A percentile compares a stretch with the other conserved stretches of the same genome.
Evolutionary conservation across 176 grass and related monocot species (phyloP).

Genomic region (Thinopyrum elongatum): DNA sequence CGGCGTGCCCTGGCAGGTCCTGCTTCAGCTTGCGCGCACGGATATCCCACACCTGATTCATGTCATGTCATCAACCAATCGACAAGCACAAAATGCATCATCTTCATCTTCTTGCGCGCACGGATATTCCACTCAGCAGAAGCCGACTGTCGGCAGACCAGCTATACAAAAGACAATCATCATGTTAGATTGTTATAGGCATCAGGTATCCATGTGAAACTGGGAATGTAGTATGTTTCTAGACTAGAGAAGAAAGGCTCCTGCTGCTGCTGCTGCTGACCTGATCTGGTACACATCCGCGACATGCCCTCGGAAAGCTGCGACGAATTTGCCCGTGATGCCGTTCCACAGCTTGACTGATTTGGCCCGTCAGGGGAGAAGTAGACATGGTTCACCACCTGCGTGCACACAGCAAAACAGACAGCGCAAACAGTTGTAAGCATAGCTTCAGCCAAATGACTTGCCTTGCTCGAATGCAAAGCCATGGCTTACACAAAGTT

Average conservation of each 20-base stretch:
- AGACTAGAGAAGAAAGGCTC: neutral
- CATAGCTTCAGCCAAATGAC: neutral
- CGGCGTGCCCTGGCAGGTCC: slow-evolving; percentile 54
- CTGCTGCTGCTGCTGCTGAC: slow-evolving; percentile 20
- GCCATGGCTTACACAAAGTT: neutral
- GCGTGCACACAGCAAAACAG: slow-evolving; percentile 19
- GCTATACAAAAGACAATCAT: slow-evolving; percentile 12
- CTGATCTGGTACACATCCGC: slow-evolving; percentile 97
- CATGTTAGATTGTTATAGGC: neutral
- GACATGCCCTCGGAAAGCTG: slow-evolving; percentile 90
- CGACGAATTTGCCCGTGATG: slow-evolving; percentile 81
- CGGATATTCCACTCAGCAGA: slow-evolving; percentile 88
- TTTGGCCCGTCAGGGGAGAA: slow-evolving; percentile 98
- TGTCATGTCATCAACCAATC: neutral
- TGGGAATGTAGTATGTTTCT: neutral
- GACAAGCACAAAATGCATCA: neutral
- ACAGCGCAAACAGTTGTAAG: neutral
- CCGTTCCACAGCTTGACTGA: slow-evolving; percentile 98
- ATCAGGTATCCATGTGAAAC: neutral
- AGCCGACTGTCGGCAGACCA: slow-evolving; percentile 98
- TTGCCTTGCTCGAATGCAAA: neutral
- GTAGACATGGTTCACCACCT: slow-evolving; percentile 99
- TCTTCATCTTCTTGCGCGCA: too few relatives aligned
- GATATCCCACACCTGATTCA: slow-evolving; percentile 56
- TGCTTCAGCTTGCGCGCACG: slow-evolving; percentile 53